Evolutionary conservation across 345 rosid species (phyloP).

Genomic region (Ceriops zippeliana): DNA sequence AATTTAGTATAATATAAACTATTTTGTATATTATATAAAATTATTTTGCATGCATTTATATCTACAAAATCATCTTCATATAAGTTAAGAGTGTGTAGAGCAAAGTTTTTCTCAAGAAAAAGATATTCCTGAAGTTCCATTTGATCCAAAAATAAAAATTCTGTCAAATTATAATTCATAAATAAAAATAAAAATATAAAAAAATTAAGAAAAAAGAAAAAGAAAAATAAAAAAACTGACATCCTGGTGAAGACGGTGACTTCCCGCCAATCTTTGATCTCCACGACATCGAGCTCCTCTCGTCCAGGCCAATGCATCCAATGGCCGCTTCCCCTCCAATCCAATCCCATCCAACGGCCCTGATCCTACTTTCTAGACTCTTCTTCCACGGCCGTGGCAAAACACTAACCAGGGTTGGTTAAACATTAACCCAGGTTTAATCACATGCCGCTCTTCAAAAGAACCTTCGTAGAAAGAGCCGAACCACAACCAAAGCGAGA

Average conservation of each 20-base stretch:
- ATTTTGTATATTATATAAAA: too few relatives aligned
- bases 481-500: not conserved
- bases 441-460: slow-evolving; percentile 7
- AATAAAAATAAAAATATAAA: too few relatives aligned
- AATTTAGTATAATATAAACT: too few relatives aligned
- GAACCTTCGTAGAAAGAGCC: slow-evolving; percentile 1
- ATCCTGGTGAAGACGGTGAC: slow-evolving; percentile 19
- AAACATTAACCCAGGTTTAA: slow-evolving; percentile 20
- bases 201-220: not conserved
- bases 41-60: too few relatives aligned
- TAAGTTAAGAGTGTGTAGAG: too few relatives aligned
- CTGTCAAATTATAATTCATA: too few relatives aligned
- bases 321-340: slow-evolving; percentile 26
- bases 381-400: slow-evolving; percentile 44
- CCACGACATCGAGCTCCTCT: slow-evolving; percentile 36
- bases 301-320: slow-evolving; percentile 13
- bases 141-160: too few relatives aligned
- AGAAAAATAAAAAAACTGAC: not conserved
- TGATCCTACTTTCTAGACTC: slow-evolving; percentile 48
- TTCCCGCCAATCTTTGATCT: slow-evolving; percentile 37
- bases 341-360: slow-evolving; percentile 46
- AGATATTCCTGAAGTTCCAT: too few relatives aligned
- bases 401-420: slow-evolving; percentile 31
- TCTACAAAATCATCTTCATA: too few relatives aligned
- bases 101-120: too few relatives aligned